Percentiles rank a stretch among this genome's conserved stretches.
Evolutionary conservation across 2,329 filamentous ascomycete genomes (phyloP).

Genomic region (Aspergillus intermedius): DNA sequence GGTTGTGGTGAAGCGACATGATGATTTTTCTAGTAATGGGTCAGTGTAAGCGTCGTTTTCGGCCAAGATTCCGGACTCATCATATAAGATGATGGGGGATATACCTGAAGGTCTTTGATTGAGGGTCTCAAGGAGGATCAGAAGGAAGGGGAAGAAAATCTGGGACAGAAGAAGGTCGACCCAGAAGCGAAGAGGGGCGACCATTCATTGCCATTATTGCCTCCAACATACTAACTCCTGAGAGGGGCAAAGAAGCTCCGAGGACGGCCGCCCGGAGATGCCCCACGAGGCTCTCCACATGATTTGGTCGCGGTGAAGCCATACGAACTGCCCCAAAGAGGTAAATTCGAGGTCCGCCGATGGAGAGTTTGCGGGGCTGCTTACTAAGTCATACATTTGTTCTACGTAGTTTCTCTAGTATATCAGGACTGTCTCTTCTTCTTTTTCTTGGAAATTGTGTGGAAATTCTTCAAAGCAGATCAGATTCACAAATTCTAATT

Average conservation of each 20-base stretch:
- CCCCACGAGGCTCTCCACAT: neutral
- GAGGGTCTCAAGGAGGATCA: neutral
- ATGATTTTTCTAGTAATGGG: slow-evolving; percentile 4
- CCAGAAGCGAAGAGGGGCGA: no score
- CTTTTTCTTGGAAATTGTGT: neutral
- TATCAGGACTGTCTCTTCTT: neutral
- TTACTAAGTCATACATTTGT: neutral
- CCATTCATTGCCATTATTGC: neutral
- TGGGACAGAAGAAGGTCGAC: no score
- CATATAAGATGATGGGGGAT: neutral
- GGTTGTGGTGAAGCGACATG: slow-evolving; percentile 37
- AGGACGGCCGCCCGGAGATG: neutral
- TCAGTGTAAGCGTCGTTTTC: neutral
- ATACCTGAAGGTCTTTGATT: neutral
- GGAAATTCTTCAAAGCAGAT: neutral
- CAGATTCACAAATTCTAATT: no score
- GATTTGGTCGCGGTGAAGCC: neutral
- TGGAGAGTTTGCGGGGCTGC: neutral
- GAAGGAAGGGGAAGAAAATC: neutral
- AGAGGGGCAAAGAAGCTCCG: neutral
- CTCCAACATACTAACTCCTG: neutral
- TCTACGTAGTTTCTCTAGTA: neutral
- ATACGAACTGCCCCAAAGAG: neutral
- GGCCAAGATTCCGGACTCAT: neutral
- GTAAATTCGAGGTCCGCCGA: neutral